Conservation (phyloP, 176 grass and related monocot genomes). For the Pharus latifolius region DNA sequence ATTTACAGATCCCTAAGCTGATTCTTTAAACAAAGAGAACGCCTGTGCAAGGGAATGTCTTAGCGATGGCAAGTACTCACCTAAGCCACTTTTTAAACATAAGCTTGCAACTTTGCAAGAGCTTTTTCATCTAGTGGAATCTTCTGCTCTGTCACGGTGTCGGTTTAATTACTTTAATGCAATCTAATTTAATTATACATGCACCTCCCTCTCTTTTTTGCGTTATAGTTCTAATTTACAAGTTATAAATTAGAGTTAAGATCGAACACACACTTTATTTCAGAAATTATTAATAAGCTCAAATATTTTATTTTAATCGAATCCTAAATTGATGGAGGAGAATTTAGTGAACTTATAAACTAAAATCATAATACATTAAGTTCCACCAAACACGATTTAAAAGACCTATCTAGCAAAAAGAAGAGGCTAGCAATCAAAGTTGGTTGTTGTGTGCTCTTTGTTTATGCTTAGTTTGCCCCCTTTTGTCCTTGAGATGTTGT, state of each 20-base stretch:
- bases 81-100: background rate
- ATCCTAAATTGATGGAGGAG: too few relatives aligned
- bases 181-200: background rate
- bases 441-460: background rate
- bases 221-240: too few relatives aligned
- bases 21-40: constrained; percentile 34
- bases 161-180: background rate
- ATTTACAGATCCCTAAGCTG: constrained; percentile 69
- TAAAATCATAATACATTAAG: too few relatives aligned
- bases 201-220: background rate
- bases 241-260: too few relatives aligned
- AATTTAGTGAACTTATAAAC: too few relatives aligned
- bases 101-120: background rate
- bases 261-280: too few relatives aligned
- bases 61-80: background rate
- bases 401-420: background rate
- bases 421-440: background rate
- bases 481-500: background rate
- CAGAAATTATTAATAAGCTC: too few relatives aligned
- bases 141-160: constrained; percentile 36
- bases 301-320: too few relatives aligned
- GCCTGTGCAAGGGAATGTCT: constrained; percentile 36
- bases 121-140: constrained; percentile 34
- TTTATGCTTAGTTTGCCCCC: constrained; percentile 7
- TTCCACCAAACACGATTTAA: too few relatives aligned